Percentiles rank a stretch among this genome's conserved stretches.
Evolutionary conservation across 768 basidiomycete genomes (phyloP).

Genomic region (Boletus vinaceobasis): DNA sequence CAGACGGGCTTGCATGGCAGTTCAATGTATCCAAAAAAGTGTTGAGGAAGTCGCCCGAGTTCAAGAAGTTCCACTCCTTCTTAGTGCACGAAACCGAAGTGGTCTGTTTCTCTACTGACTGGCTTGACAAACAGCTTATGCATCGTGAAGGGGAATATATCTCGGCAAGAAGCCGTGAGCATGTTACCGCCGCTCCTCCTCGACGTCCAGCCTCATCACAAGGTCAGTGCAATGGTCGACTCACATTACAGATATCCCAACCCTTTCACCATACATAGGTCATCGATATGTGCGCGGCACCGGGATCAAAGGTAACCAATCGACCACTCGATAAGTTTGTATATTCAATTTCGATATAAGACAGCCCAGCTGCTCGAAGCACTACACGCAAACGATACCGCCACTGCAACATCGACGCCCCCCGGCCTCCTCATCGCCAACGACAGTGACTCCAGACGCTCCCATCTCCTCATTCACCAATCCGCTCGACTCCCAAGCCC

Average conservation of each 20-base stretch:
- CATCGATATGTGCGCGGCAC: constrained; percentile 98
- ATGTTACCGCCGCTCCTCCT: constrained; percentile 98
- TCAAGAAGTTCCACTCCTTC: constrained; percentile 94
- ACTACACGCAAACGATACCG: constrained; percentile 74
- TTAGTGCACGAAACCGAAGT: constrained; percentile 98
- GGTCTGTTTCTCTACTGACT: constrained; percentile 44
- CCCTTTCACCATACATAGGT: constrained; percentile 42
- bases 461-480: constrained; percentile 96
- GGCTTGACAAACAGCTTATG: not conserved
- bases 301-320: constrained; percentile 80
- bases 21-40: constrained; percentile 88
- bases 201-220: constrained; percentile 91
- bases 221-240: constrained; percentile 38
- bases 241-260: not conserved
- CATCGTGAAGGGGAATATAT: constrained; percentile 79
- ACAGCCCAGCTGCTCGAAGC: constrained; percentile 97
- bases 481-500: constrained; percentile 91
- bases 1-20: constrained; percentile 94
- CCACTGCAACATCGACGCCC: constrained; percentile 63
- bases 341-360: constrained; percentile 34
- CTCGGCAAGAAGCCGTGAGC: constrained; percentile 94
- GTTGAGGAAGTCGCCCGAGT: constrained; percentile 81
- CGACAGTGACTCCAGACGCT: constrained; percentile 90
- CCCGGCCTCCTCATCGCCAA: constrained; percentile 91
- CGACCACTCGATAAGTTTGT: not conserved